Base-by-base conservation (phyloP, 2,329 filamentous ascomycete genomes). In the Calonectria hawksworthii region DNA sequence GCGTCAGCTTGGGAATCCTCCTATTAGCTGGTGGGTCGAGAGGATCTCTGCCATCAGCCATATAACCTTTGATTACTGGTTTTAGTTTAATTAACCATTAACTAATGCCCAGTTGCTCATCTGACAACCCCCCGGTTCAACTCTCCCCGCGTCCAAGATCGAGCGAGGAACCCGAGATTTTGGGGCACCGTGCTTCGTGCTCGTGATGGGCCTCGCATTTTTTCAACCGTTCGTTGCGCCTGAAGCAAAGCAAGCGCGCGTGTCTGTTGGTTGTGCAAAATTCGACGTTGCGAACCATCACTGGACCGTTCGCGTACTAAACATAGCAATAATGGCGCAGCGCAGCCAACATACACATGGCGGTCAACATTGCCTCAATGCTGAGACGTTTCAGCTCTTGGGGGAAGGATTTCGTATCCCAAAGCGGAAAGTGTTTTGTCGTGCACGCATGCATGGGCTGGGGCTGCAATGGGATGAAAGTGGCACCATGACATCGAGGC, bases 401-500 rank as follows among this genome's bases (percentile, higher is more conserved):
- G 38, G n/a, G 26, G 56, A 63, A 63, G 56, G 56, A 63, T 63
- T 56, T 63, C 56, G 56, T 63, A 63, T 63, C 56, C 56, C 56
- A 63, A 63, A 28, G 34, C 56, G 56, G 56, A 63, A 63, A 63
- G 56, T 63, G 56, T 44, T 63, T 63, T 63, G 56, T 63, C 56
- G 56, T 34, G 56, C 56, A 63, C 21, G 50, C 50, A 52, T 28
- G 52, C 28, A 56, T 16, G 26, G 51, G 51, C 51, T 54, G 51
- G 32, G 56, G 32, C 32, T 59, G 56, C 32, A 36, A 28, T 41
- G 56, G 56, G 56, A 63, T 63, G 34, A 41, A 36, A 41, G 56
- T 63, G 56, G 56, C 56, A 41, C 56, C 56, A 63, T 63, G 34
- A 28, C 56, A 63, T 63, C 56, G 34, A 63, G 56, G 56, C 56